Base-by-base conservation (phyloP, 176 grass and related monocot genomes). In the Zizania latifolia region DNA sequence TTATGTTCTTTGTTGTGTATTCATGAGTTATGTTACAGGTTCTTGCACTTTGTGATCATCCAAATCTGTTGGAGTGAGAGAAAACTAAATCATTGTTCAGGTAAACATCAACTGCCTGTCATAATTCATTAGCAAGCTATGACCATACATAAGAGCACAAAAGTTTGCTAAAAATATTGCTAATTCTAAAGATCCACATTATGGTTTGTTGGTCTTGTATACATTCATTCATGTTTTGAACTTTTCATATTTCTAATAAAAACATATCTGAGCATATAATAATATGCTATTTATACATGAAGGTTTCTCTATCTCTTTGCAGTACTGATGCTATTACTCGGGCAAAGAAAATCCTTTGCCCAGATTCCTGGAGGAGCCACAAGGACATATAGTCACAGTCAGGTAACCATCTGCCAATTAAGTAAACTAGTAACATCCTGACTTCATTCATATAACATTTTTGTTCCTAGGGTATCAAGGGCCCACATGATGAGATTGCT, bases 321-420 rank as follows among this genome's bases (percentile, higher is more conserved):
- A 97, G 94, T 62, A 56, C 94, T 24, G 90, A 93, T 93, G 82
- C 88, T 50, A 91, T 91, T 80, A 76, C 88, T 74, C 85, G 90
- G 88, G 94, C 94, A 67, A 32, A 89, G 58, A 39, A 91, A 71
- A 85, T 97, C 73, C 77, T 97, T 97, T 61, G 77, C 76, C 40
- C 15, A 2, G 58, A 97, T 97, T 76, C 94, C 94, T 68, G 94
- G 88, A 70, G 85, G 80, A 78, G 94, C 94, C 68, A 97, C 94
- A 43, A 88, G 94, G 30, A 90, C 94, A 79, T 97, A 97, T 63
- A 97, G 94, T 59, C 94, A 93, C 78, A 93, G 94, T 60, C 90
- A 97, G 86, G 94, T 97, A 89, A 80, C 46, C 77, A 60, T 74
- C 29, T 51, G 15, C 15, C 43, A 45, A 45, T 45, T 45, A 3